Base-by-base conservation (phyloP, 768 basidiomycete genomes). In the Lyophyllum atratum region DNA sequence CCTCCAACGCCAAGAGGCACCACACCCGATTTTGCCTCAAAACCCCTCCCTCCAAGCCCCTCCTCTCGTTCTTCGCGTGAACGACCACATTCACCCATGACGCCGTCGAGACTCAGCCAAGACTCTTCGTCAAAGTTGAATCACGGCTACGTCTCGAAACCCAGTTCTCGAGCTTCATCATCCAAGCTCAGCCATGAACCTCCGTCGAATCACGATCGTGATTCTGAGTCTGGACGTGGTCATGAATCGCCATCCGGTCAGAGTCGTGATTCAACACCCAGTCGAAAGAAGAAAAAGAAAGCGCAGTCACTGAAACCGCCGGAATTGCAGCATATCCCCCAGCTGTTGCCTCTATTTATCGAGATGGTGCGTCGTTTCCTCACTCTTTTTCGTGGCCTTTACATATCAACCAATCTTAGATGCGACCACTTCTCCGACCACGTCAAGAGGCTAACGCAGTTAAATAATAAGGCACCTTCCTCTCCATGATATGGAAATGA, bases 311-410 rank as follows among this genome's bases (percentile, higher is more conserved):
- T 90, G 43, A 82, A 85, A 61, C 87, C 89, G 43, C 97, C 97
- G 1, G 85, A 91, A 50, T 76, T 98, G 46, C 74, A 78, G 46
- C 81, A 88, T 65, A 84, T 98, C 50, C 89, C 92, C n/a, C 79
- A 85, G 58, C 70, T 99, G 21, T 75, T 97, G 34, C 94, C 96
- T 1, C 64, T 98, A 25, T 98, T 98, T 70, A 82, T 89, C 43
- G 97, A 98, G 75, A 86, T 98, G 82, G 95, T 97, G 59, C 67
- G 86, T 74, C 25, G 21, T 53, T 37, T 44, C 29, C n/a, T n/a
- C n/a, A n/a, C n/a, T 54, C 31, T 17, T 49, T 47, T 26, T 34
- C 21, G 19, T 29, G 47, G 7, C 7, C 7, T 12, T 19, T 31
- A 7, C 42, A 12, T 24, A 14, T 53, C 10, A 7, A 28, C 21